Evolutionary conservation across 2,329 filamentous ascomycete genomes (phyloP), one percentile per base, ranked within the genome.

Genomic region (Pseudovirgaria hyperparasitica): DNA sequence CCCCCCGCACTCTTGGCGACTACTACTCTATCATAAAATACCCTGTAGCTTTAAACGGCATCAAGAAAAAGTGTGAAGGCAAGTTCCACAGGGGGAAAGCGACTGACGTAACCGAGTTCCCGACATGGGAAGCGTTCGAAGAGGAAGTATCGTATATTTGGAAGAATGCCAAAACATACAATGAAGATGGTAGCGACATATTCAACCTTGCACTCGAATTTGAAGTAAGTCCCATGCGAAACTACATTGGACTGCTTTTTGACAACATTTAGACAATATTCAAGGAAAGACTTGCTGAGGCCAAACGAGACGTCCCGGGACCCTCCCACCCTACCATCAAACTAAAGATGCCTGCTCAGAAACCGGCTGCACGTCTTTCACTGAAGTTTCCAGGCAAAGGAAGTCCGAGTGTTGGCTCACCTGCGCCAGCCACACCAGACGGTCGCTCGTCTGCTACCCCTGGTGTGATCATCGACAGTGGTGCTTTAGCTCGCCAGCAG

Each of bases 161-260:
- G 86, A 69, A 67, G 25, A 94, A 94, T 52, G 84, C 85, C 0
- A 79, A 75, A 43, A 77, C 77, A 32, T 94, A 87, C 61, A 94
- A 94, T 40, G 82, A 93, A 51, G 85, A 93, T 46, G 81, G 78
- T 4, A 93, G 86, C 44, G 78, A 84, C 10, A 86, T 93, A 27
- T 82, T 76, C 37, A 63, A 70, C 13, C 62, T 90, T 34, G 82
- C 84, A 1, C 70, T 75, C 25, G 75, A 90, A 33, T 69, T 94
- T 5, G 76, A 92, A 70, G 82, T 82, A 58, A 27, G 54, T 40
- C 6, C 10, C 33, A 15, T 22, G 9, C 13, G 14, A 11, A 13
- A 28, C 15, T 16, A n/a, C 16, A 20, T 9, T 20, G 19, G n/a
- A n/a, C n/a, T n/a, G n/a, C n/a, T n/a, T 20, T 22, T 35, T 50